Conservation (phyloP, 2,329 filamentous ascomycete species). For the Pseudocercospora pini-densiflorae region DNA sequence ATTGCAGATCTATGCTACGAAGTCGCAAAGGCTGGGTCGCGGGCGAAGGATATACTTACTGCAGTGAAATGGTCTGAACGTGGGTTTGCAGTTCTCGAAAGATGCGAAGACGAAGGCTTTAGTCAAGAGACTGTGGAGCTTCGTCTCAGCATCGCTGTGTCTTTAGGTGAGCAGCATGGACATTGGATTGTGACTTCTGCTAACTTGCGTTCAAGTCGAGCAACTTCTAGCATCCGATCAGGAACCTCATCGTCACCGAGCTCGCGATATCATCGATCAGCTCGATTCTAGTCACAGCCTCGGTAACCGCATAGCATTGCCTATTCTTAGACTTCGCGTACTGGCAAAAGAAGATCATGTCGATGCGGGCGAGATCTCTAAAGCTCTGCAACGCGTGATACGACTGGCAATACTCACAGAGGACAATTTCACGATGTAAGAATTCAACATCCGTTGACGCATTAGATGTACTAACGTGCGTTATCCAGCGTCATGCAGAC, state of each 20-base stretch:
- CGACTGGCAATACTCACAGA: slow-evolving; percentile 64
- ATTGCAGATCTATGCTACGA: slow-evolving; percentile 72
- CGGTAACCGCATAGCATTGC: slow-evolving; percentile 64
- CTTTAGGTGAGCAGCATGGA: slow-evolving; percentile 40
- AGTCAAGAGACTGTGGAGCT: slow-evolving; percentile 67
- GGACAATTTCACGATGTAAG: slow-evolving; percentile 63
- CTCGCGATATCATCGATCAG: slow-evolving; percentile 61
- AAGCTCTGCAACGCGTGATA: slow-evolving; percentile 66
- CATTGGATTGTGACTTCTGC: background rate
- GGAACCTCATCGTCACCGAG: slow-evolving; percentile 53
- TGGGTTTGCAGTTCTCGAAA: slow-evolving; percentile 63
- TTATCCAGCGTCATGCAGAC: slow-evolving; percentile 63
- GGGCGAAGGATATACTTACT: slow-evolving; percentile 56
- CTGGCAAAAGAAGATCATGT: slow-evolving; percentile 52
- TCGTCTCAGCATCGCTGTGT: slow-evolving; percentile 68
- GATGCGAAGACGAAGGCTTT: slow-evolving; percentile 59
- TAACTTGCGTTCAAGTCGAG: slow-evolving; percentile 19
- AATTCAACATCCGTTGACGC: background rate
- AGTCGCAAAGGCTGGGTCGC: slow-evolving; percentile 67
- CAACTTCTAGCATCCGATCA: slow-evolving; percentile 45
- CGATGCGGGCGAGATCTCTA: slow-evolving; percentile 47
- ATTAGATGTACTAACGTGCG: slow-evolving; percentile 1
- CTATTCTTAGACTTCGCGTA: slow-evolving; percentile 71
- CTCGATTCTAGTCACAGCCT: slow-evolving; percentile 66
- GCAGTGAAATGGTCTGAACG: slow-evolving; percentile 76